Evolutionary conservation across 192 early-diverging fungal species (phyloP), one percentile per base, ranked within the genome.

Genomic region (Martensiomyces pterosporus): DNA sequence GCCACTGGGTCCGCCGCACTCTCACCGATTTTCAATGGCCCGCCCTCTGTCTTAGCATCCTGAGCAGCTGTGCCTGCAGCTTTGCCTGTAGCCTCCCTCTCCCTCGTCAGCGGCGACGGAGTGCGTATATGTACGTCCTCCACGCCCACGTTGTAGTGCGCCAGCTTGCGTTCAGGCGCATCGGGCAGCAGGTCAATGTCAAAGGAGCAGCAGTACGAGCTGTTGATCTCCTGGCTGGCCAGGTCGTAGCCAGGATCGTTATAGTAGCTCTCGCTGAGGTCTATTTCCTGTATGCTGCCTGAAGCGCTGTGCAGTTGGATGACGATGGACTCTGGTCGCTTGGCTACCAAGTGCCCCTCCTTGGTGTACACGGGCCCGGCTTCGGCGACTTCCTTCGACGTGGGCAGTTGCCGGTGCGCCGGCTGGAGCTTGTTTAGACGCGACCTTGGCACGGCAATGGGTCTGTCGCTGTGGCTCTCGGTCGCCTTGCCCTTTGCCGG

Each of bases 101-200:
- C 24, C 36, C 3, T 49, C 36, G 16, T 16, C 5, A 27, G 23
- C 2, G 58, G 54, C 4, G 53, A 22, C 10, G 61, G 51, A 22
- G 57, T 47, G 21, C 41, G 53, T 12, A 23, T 33, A 4, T 40
- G 39, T 15, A 55, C 49, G 2, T 60, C 52, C 34, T 52, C 54
- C 12, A 39, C 60, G 14, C 67, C 60, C 39, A 60, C 55, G 27
- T 64, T 64, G 32, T 72, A 72, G 22, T 43, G 29, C 45, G 52
- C 57, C 10, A 60, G 17, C 13, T 49, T 50, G 52, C 68, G 68
- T 25, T 51, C 44, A 14, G 68, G 68, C 3, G 57, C 52, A 13
- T 72, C 68, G 19, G 68, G 68, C 14, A 72, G 52, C 49, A 55
- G 40, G 29, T 72, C 61, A 33, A 64, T 42, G 34, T 72, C 68